Evolutionary conservation across 768 basidiomycete species (phyloP).

Genomic region (Amanita polypyramis): DNA sequence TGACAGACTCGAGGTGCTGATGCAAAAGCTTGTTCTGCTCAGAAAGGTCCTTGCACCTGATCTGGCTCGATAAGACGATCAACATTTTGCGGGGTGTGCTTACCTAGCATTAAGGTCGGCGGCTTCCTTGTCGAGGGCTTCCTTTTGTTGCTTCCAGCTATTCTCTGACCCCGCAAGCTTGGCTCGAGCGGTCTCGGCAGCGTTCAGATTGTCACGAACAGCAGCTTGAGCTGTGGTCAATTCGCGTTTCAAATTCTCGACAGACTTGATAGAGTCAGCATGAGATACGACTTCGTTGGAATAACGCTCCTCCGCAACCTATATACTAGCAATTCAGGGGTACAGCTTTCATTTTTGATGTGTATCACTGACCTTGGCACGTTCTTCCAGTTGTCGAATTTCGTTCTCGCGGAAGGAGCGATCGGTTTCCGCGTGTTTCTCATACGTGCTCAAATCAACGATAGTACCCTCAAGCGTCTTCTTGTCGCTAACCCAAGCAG

Average conservation of each 20-base stretch:
- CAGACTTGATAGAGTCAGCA: slow-evolving; percentile 71
- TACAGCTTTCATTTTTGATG: neutral
- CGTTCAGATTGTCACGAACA: slow-evolving; percentile 47
- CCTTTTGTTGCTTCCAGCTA: slow-evolving; percentile 77
- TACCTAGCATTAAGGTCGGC: slow-evolving; percentile 63
- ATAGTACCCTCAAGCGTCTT: slow-evolving; percentile 76
- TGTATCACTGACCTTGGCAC: slow-evolving; percentile 41
- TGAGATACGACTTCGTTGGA: slow-evolving; percentile 75
- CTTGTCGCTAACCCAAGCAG: slow-evolving; percentile 69
- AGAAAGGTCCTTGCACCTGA: slow-evolving; percentile 62
- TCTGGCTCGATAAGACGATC: neutral
- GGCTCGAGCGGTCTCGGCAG: slow-evolving; percentile 64
- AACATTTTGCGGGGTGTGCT: slow-evolving; percentile 10
- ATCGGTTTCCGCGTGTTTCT: slow-evolving; percentile 55
- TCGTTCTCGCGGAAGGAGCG: slow-evolving; percentile 54
- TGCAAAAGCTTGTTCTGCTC: slow-evolving; percentile 72
- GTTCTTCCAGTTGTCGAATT: slow-evolving; percentile 55
- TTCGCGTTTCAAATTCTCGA: slow-evolving; percentile 56
- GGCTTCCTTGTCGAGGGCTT: slow-evolving; percentile 69
- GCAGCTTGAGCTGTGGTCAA: slow-evolving; percentile 39
- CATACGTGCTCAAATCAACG: slow-evolving; percentile 68
- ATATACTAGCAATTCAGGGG: neutral
- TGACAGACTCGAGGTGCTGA: slow-evolving; percentile 78
- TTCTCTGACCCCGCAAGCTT: slow-evolving; percentile 62
- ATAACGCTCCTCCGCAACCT: slow-evolving; percentile 76